Evolutionary conservation across 2,329 filamentous ascomycete genomes (phyloP).

Genomic region (Zymoseptoria tritici): DNA sequence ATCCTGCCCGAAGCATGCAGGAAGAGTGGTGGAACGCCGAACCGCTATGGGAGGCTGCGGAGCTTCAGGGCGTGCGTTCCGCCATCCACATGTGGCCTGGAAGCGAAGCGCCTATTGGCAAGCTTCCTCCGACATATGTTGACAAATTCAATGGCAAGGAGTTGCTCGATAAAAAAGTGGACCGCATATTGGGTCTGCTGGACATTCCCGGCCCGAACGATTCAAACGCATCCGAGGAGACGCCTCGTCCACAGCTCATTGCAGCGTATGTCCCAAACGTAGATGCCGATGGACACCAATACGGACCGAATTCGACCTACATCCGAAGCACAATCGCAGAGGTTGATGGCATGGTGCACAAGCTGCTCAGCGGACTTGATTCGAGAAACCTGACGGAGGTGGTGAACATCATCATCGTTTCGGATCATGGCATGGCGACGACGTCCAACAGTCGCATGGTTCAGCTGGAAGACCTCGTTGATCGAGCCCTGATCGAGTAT

Average conservation of each 20-base stretch:
- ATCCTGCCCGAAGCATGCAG: constrained; percentile 66
- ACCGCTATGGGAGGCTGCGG: constrained; percentile 88
- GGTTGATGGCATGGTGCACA: constrained; percentile 77
- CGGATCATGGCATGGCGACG: constrained; percentile 96
- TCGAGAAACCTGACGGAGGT: constrained; percentile 77
- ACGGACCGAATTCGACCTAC: constrained; percentile 91
- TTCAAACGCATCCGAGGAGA: constrained; percentile 32
- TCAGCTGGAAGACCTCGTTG: constrained; percentile 83
- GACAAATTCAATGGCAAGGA: constrained; percentile 81
- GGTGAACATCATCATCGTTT: constrained; percentile 92
- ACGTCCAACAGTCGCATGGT: constrained; percentile 73
- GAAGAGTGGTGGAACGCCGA: constrained; percentile 89
- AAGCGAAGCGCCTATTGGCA: constrained; percentile 75
- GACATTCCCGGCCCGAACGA: constrained; percentile 69
- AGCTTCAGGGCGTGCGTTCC: constrained; percentile 66
- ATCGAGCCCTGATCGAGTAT: constrained; percentile 68
- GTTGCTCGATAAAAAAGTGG: constrained; percentile 64
- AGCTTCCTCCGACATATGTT: constrained; percentile 68
- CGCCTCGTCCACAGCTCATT: constrained; percentile 77
- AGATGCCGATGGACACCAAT: constrained; percentile 77
- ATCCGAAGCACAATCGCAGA: constrained; percentile 67
- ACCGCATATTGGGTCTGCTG: constrained; percentile 71
- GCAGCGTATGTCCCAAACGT: constrained; percentile 93
- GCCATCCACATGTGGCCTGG: constrained; percentile 99
- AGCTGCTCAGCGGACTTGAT: constrained; percentile 68